A percentile compares a stretch with the other conserved stretches of the same genome.
Conservation (phyloP, 2,329 filamentous ascomycete genomes). For the Macroventuria anomochaeta region DNA sequence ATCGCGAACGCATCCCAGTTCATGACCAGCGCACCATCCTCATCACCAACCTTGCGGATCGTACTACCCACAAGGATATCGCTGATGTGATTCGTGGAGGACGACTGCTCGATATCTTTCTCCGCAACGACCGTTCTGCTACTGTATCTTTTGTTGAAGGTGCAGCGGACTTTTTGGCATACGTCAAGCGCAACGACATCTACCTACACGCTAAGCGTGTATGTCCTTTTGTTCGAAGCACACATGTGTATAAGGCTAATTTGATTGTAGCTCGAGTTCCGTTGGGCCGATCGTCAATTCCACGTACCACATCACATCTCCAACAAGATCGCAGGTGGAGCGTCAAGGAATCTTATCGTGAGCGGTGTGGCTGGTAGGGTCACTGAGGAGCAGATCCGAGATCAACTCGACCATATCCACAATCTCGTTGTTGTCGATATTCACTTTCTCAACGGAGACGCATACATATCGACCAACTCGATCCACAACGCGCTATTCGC, state of each 20-base stretch:
- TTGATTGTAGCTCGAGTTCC: slow-evolving; percentile 64
- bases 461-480: slow-evolving; percentile 77
- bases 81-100: slow-evolving; percentile 72
- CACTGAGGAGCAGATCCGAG: slow-evolving; percentile 69
- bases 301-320: slow-evolving; percentile 67
- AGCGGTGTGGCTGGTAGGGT: slow-evolving; percentile 62
- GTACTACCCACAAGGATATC: slow-evolving; percentile 70
- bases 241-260: slow-evolving; percentile 4
- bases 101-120: slow-evolving; percentile 70
- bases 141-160: slow-evolving; percentile 74
- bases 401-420: slow-evolving; percentile 83
- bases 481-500: slow-evolving; percentile 78
- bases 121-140: slow-evolving; percentile 67
- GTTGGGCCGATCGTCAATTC: slow-evolving; percentile 76
- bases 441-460: slow-evolving; percentile 63
- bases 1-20: slow-evolving; percentile 26
- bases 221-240: slow-evolving; percentile 35
- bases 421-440: slow-evolving; percentile 75
- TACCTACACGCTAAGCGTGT: slow-evolving; percentile 74
- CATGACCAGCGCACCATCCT: slow-evolving; percentile 64
- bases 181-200: slow-evolving; percentile 69
- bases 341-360: slow-evolving; percentile 76
- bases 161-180: slow-evolving; percentile 65
- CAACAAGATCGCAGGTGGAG: slow-evolving; percentile 68
- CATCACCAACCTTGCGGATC: slow-evolving; percentile 67